Evolutionary conservation across 2,329 filamentous ascomycete species (phyloP).

Genomic region (Sclerotinia spermophila): DNA sequence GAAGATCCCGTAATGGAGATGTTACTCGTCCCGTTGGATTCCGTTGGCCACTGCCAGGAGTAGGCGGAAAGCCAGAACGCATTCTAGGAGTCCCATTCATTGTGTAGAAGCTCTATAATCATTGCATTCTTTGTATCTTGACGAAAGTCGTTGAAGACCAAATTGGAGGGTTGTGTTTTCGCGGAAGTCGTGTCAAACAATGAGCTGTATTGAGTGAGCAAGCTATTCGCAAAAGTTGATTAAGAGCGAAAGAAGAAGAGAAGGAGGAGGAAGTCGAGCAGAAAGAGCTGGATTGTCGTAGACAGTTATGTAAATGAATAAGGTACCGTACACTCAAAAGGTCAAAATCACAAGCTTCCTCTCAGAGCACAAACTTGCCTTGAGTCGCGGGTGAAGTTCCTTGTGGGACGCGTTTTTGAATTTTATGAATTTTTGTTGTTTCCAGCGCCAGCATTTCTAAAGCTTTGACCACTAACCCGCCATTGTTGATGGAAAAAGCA

Average conservation of each 20-base stretch:
- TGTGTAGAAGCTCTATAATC: background rate
- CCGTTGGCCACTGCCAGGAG: conserved; percentile 53
- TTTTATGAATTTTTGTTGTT: conserved; percentile 1
- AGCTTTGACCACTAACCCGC: conserved; percentile 1
- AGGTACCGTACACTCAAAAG: background rate
- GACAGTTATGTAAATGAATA: background rate
- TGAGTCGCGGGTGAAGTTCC: conserved; percentile 1
- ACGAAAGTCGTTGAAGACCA: conserved; percentile 21
- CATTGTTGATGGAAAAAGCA: no score
- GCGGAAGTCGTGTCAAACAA: background rate
- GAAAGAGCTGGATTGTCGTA: background rate
- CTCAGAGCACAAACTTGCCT: background rate
- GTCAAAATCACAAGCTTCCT: background rate
- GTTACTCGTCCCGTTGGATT: conserved; percentile 31
- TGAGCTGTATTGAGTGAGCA: background rate
- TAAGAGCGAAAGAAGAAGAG: background rate
- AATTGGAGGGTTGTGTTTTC: background rate
- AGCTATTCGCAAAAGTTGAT: background rate
- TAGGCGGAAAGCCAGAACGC: conserved; percentile 77
- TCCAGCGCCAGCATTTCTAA: background rate
- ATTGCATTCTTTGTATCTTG: conserved; percentile 45
- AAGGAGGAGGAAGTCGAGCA: background rate
- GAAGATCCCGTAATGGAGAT: conserved; percentile 33
- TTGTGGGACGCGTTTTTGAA: background rate
- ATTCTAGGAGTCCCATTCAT: conserved; percentile 75